These are phyloP conservation scores for Ehretia macrophylla DNA, from an alignment of 257 asterid genomes.

Conservation along the genomic window DNA sequence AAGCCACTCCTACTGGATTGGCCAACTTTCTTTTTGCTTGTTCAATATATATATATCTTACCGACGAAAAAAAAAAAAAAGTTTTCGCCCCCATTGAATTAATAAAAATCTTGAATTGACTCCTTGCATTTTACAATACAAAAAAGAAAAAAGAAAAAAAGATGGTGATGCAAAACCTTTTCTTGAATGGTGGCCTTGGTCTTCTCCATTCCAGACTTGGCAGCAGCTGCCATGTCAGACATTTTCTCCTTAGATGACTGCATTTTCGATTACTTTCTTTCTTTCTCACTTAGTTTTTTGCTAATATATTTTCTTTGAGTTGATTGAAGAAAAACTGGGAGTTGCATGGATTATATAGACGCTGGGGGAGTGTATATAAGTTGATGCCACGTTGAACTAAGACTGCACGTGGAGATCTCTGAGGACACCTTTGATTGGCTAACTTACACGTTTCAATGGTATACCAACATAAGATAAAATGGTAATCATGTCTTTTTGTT, in stretches of 20 bases:
- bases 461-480: too few relatives aligned
- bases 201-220: slow-evolving; percentile 66
- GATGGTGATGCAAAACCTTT: not conserved
- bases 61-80: too few relatives aligned
- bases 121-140: too few relatives aligned
- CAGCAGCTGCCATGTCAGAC: slow-evolving; percentile 64
- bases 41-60: too few relatives aligned
- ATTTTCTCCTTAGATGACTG: slow-evolving; percentile 35
- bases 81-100: too few relatives aligned
- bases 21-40: too few relatives aligned
- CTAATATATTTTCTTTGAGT: not conserved
- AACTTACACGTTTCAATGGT: not conserved
- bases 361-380: not conserved
- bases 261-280: slow-evolving; percentile 1
- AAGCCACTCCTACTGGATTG: too few relatives aligned
- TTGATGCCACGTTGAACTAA: not conserved
- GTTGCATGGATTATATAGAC: slow-evolving; percentile 3
- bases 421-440: not conserved
- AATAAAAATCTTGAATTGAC: too few relatives aligned
- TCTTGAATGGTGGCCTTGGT: slow-evolving; percentile 42
- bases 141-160: not conserved
- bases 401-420: not conserved
- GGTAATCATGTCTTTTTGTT: too few relatives aligned
- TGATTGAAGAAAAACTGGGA: not conserved
- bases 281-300: too few relatives aligned